Evolutionary conservation across 106 monocot genomes (phyloP).

Genomic region (Chionographis japonica): DNA sequence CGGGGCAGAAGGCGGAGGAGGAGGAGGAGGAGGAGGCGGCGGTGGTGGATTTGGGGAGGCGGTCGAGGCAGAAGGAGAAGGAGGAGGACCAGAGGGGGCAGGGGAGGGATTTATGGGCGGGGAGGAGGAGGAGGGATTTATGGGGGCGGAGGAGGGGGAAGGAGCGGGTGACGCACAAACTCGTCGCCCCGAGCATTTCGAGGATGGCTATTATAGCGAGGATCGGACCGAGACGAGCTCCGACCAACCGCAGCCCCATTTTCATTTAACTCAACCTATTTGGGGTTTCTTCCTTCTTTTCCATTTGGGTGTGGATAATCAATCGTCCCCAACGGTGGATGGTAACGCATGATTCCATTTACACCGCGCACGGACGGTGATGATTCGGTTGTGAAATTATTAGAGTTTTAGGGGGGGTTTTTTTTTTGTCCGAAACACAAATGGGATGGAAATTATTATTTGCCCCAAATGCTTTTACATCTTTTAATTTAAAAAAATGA

Average conservation of each 20-base stretch:
- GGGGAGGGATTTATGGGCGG: slow-evolving; percentile 9
- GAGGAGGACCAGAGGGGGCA: slow-evolving; percentile 52
- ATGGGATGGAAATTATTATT: too few species aligned
- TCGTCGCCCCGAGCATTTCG: slow-evolving; percentile 14
- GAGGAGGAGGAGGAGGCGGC: neutral
- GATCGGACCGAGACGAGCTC: neutral
- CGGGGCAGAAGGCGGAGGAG: slow-evolving; percentile 9
- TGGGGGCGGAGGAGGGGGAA: neutral
- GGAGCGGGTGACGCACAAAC: slow-evolving; percentile 5
- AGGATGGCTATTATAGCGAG: neutral
- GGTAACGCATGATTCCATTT: too few species aligned
- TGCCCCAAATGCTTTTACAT: too few species aligned
- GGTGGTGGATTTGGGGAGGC: slow-evolving; percentile 7
- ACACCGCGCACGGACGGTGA: too few species aligned
- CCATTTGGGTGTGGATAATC: neutral
- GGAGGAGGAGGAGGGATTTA: neutral
- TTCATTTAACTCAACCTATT: neutral
- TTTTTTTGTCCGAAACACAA: too few species aligned
- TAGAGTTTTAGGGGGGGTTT: too few species aligned
- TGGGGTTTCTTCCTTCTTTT: neutral
- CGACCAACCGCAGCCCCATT: neutral
- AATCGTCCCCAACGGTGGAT: too few species aligned
- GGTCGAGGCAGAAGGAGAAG: slow-evolving; percentile 30
- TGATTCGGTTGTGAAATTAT: too few species aligned
- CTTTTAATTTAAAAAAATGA: too few species aligned